These are phyloP conservation scores for Caryopteris hybrid DNA, from an alignment of 305 asterid species.

Conservation along the genomic window DNA sequence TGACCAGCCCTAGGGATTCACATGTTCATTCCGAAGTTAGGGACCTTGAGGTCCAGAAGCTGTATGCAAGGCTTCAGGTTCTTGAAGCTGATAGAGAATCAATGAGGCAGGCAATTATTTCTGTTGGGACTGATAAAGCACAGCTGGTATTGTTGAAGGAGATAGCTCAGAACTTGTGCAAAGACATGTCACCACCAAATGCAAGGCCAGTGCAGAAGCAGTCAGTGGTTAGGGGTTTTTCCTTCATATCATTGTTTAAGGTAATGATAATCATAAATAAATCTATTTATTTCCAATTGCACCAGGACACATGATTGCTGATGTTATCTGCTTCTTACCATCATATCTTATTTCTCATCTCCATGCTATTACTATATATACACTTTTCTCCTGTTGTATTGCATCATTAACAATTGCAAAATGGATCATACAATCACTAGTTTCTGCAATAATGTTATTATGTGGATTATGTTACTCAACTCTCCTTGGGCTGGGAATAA, in stretches of 20 bases:
- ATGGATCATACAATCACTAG: not conserved
- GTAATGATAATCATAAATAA: constrained; percentile 31
- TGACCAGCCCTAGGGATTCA: constrained; percentile 52
- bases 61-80: constrained; percentile 85
- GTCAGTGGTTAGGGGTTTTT: constrained; percentile 37
- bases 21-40: constrained; percentile 33
- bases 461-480: not conserved
- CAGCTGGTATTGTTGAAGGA: constrained; percentile 83
- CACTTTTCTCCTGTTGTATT: not conserved
- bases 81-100: constrained; percentile 98
- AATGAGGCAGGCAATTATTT: constrained; percentile 84
- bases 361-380: not conserved
- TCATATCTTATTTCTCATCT: not conserved
- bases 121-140: constrained; percentile 92
- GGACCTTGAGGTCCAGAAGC: constrained; percentile 76
- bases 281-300: no score
- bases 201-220: constrained; percentile 48
- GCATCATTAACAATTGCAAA: not conserved
- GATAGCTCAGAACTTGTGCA: constrained; percentile 87
- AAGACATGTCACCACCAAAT: constrained; percentile 64
- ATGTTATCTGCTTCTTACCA: not conserved
- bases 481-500: not conserved
- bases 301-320: not conserved
- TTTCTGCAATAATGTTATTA: constrained; percentile 2
- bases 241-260: constrained; percentile 62